phyloP scores from a whole-genome alignment of 305 asterid genomes.

The Fraxinus albicans region DNA sequence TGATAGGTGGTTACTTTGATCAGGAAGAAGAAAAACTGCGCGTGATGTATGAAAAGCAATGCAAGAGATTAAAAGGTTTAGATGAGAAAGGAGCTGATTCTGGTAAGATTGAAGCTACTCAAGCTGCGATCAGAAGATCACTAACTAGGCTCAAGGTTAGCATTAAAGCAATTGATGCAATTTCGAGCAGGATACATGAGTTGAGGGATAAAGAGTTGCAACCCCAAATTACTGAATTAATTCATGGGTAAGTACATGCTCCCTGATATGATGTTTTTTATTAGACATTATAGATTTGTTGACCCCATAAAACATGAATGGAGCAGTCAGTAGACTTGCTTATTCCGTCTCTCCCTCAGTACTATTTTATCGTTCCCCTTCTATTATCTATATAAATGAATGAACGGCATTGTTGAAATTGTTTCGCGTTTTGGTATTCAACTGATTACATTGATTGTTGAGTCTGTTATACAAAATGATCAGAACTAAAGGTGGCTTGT shows the following conservation, averaged over 20 bases:
- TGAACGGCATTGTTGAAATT: background rate
- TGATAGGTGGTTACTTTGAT: conserved; percentile 46
- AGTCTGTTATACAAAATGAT: background rate
- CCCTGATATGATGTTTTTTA: background rate
- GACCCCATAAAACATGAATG: background rate
- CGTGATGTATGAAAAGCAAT: conserved; percentile 64
- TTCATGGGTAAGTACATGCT: conserved; percentile 68
- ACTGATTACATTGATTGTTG: background rate
- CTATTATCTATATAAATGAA: conserved; percentile 1
- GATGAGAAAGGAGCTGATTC: conserved; percentile 84
- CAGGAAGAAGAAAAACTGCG: conserved; percentile 90
- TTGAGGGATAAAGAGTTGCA: conserved; percentile 90
- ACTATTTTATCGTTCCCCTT: background rate
- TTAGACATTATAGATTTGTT: background rate
- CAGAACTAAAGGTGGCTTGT: background rate
- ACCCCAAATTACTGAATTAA: conserved; percentile 77
- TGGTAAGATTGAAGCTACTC: conserved; percentile 67
- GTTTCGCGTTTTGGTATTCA: background rate
- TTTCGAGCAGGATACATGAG: conserved; percentile 74
- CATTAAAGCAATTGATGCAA: conserved; percentile 69
- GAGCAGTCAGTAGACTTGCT: background rate
- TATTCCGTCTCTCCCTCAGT: background rate
- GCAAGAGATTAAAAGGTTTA: conserved; percentile 59
- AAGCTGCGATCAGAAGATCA: conserved; percentile 59
- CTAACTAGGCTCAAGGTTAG: conserved; percentile 75